A percentile compares a stretch with the other conserved stretches of the same genome.
These are phyloP conservation scores for Seiridium cupressi DNA, from an alignment of 2,329 filamentous ascomycete genomes.

Conservation along the genomic window DNA sequence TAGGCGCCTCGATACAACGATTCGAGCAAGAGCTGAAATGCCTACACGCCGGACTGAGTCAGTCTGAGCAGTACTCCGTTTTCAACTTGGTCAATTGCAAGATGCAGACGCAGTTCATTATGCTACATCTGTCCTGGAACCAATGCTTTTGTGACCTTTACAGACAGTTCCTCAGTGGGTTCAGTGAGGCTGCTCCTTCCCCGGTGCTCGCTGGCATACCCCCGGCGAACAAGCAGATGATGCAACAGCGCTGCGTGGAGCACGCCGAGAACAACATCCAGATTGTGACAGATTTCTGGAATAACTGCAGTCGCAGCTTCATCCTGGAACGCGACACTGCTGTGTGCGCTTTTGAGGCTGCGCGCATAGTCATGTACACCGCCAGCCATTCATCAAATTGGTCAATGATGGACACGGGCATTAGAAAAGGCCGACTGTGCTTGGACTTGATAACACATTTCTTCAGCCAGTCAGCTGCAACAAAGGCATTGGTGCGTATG, in stretches of 20 bases:
- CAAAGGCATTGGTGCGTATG: slow-evolving; percentile 22
- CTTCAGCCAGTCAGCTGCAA: slow-evolving; percentile 26
- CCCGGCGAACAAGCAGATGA: slow-evolving; percentile 24
- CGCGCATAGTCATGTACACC: slow-evolving; percentile 34
- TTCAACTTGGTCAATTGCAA: slow-evolving; percentile 17
- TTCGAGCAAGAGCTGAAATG: slow-evolving; percentile 23
- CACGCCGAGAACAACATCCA: slow-evolving; percentile 38
- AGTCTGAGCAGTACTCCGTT: slow-evolving; percentile 21
- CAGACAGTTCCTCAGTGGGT: slow-evolving; percentile 38
- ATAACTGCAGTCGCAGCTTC: slow-evolving; percentile 18
- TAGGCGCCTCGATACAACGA: slow-evolving; percentile 19
- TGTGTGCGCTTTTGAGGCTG: slow-evolving; percentile 40
- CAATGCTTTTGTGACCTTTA: slow-evolving; percentile 43
- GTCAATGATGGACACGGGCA: slow-evolving; percentile 19
- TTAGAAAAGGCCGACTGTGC: slow-evolving; percentile 24
- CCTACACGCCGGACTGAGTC: slow-evolving; percentile 16
- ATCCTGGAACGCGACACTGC: slow-evolving; percentile 39
- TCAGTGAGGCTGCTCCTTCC: slow-evolving; percentile 35
- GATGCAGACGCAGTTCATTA: slow-evolving; percentile 26
- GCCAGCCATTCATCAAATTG: slow-evolving; percentile 14
- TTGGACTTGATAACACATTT: slow-evolving; percentile 24
- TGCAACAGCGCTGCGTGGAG: slow-evolving; percentile 31
- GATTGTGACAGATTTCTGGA: slow-evolving; percentile 27
- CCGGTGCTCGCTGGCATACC: slow-evolving; percentile 26
- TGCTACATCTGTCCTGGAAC: slow-evolving; percentile 35